A percentile compares a stretch with the other conserved stretches of the same genome.
These are phyloP conservation scores for Suillus fuscotomentosus DNA, from an alignment of 768 basidiomycete species.

Conservation along the genomic window DNA sequence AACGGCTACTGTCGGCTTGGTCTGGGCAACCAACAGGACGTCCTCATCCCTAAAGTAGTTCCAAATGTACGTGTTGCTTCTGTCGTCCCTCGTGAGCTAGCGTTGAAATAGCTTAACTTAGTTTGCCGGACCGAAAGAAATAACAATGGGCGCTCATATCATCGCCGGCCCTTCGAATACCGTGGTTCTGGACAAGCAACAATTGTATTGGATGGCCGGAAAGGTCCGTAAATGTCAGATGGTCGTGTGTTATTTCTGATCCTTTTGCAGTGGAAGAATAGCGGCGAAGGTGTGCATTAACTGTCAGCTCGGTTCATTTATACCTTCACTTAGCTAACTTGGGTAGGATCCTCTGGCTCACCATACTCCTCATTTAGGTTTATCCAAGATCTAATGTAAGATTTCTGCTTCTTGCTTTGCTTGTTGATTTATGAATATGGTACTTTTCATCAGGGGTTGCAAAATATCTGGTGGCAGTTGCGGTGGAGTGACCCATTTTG, in stretches of 20 bases:
- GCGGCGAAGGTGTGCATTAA: conserved; percentile 71
- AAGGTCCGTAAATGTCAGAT: conserved; percentile 44
- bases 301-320: neutral
- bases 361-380: conserved; percentile 86
- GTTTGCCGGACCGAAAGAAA: conserved; percentile 73
- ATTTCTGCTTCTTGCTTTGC: conserved; percentile 4
- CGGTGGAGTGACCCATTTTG: conserved; percentile 91
- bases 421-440: conserved; percentile 2
- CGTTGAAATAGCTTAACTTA: conserved; percentile 25
- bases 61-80: conserved; percentile 54
- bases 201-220: conserved; percentile 87
- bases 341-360: conserved; percentile 80
- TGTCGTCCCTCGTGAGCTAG: neutral
- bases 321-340: conserved; percentile 8
- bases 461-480: conserved; percentile 66
- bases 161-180: conserved; percentile 81
- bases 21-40: conserved; percentile 81
- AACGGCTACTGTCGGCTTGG: conserved; percentile 92
- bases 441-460: conserved; percentile 57
- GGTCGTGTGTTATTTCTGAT: conserved; percentile 1
- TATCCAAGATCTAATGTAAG: conserved; percentile 84
- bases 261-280: conserved; percentile 80
- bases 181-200: conserved; percentile 79
- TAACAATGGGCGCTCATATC: conserved; percentile 60
- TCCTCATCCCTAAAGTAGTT: conserved; percentile 76